Evolutionary conservation across 805 yeast genomes (phyloP), one percentile per base, ranked within the genome.

Genomic region (Lipomyces lipofer): DNA sequence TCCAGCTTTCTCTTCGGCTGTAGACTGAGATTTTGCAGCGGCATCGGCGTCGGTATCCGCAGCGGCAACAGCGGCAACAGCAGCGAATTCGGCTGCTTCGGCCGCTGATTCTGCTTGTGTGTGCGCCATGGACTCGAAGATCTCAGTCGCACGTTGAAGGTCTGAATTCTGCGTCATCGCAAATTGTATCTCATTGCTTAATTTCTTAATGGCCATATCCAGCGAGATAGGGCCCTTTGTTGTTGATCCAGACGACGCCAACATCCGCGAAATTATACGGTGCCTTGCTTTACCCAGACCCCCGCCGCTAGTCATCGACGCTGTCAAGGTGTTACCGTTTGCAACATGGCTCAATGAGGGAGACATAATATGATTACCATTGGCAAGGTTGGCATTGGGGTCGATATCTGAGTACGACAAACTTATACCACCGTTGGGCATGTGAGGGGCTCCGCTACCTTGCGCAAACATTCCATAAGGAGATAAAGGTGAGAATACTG

Each of bases 181-280:
- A 19, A 46, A 32, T 35, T 51, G 49, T 12, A 60, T 46, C 35
- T 60, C 63, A 28, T 46, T 56, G 24, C 21, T 28, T 13, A 60
- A 39, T 36, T 52, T 58, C 25, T 44, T 51, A 12, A 60, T 40
- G 27, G 55, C 44, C 62, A 60, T 52, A 13, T 58, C 59, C 29
- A 60, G 35, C 10, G 60, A 54, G 19, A 60, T 48, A 7, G 61
- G 61, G 3, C 62, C 59, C 45, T 59, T 58, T 2, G 52, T 15
- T 2, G 43, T 38, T 9, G 47, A 19, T 10, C 48, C 33, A 13
- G 35, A 19, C 2, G 52, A n/a, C 4, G 54, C 33, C 17, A 59
- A 22, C 56, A 59, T 47, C 13, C 63, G 52, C 4, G 63, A 56
- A 22, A 56, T 49, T 13, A 56, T 56, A n/a, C 60, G 54, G 8